These are phyloP conservation scores for Kalmanozyma brasiliensis DNA, from an alignment of 1,284 basidiomycete genomes.

Conservation along the genomic window DNA sequence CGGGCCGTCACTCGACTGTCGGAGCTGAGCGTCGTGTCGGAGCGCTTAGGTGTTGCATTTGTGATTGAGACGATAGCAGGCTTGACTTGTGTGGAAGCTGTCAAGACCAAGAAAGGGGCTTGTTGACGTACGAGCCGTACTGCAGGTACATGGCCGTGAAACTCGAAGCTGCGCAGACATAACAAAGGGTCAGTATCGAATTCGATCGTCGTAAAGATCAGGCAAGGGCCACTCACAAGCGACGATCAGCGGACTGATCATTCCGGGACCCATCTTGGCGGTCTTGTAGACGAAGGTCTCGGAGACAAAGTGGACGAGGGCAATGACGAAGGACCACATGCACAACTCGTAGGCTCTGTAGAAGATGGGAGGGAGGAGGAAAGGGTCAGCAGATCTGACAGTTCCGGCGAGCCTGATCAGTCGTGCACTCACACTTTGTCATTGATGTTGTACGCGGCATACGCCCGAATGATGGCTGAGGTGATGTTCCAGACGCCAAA, in stretches of 20 bases:
- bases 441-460: constrained; percentile 62
- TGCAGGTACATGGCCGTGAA: constrained; percentile 30
- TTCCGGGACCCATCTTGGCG: constrained; percentile 75
- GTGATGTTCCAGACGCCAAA: constrained; percentile 66
- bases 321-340: constrained; percentile 86
- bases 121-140: constrained; percentile 20
- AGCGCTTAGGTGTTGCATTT: not conserved
- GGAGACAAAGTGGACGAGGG: constrained; percentile 86
- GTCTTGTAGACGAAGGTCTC: constrained; percentile 87
- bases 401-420: not conserved
- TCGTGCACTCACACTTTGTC: constrained; percentile 44
- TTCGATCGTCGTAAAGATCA: no score
- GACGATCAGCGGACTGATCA: constrained; percentile 83
- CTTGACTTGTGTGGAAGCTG: no score
- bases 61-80: not conserved
- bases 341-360: constrained; percentile 79
- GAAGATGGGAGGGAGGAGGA: not conserved
- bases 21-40: no score
- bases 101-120: not conserved
- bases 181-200: not conserved
- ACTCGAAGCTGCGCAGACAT: constrained; percentile 29
- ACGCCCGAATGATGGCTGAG: constrained; percentile 62
- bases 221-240: constrained; percentile 75
- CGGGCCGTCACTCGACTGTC: no score
- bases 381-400: constrained; percentile 1